Conservation (phyloP, 257 asterid species). For the Nicotiana tabacum region DNA sequence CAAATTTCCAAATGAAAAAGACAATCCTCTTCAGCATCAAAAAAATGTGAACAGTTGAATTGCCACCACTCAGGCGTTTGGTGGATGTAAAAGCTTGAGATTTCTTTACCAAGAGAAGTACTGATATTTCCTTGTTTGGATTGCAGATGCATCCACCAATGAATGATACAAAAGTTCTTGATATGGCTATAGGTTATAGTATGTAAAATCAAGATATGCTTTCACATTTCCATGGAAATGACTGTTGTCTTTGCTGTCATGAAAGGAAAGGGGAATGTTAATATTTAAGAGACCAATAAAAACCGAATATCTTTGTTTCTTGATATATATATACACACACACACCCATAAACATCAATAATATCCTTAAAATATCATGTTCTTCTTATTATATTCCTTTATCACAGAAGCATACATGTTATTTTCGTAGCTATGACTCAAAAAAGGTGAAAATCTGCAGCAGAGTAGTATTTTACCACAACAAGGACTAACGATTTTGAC, state of each 20-base stretch:
- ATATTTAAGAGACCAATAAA: not conserved
- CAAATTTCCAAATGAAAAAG: constrained; percentile 30
- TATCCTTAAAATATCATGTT: not conserved
- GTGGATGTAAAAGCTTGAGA: constrained; percentile 39
- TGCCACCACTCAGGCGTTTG: constrained; percentile 38
- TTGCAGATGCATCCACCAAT: not conserved
- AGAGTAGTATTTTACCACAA: not conserved
- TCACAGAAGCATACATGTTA: not conserved
- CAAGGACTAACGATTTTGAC: not conserved
- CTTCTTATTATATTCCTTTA: not conserved
- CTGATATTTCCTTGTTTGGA: constrained; percentile 22
- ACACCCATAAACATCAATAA: not conserved
- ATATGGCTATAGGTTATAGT: not conserved
- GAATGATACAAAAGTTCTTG: not conserved
- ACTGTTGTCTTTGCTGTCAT: not conserved
- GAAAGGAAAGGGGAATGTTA: not conserved
- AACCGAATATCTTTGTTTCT: not conserved
- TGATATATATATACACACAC: not conserved
- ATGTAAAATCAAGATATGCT: not conserved
- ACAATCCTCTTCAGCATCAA: constrained; percentile 25
- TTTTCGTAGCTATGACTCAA: not conserved
- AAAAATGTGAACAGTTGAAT: constrained; percentile 15
- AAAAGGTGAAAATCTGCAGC: not conserved
- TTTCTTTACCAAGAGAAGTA: constrained; percentile 33
- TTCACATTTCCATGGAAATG: constrained; percentile 1